Percentiles rank a stretch among this genome's conserved stretches.
Evolutionary conservation across 169 alveolate genomes (phyloP).

Genomic region (Plasmodium relictum): DNA sequence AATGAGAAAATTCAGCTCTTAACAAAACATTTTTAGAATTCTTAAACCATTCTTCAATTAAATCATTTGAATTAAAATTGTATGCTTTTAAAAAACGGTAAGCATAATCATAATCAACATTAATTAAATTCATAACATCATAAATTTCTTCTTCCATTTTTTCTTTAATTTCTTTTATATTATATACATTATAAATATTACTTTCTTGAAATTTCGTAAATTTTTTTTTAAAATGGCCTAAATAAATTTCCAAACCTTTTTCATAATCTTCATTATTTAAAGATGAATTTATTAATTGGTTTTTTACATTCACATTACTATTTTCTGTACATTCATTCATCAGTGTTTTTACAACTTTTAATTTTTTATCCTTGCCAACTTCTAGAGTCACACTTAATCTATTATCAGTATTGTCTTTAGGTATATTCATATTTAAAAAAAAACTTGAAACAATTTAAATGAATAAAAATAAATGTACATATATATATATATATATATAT

Average conservation of each 20-base stretch:
- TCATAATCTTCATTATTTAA: background rate
- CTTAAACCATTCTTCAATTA: slow-evolving; percentile 57
- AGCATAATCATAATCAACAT: slow-evolving; percentile 43
- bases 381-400: slow-evolving; percentile 26
- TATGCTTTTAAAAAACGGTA: slow-evolving; percentile 36
- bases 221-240: slow-evolving; percentile 29
- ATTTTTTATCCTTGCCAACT: slow-evolving; percentile 31
- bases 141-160: slow-evolving; percentile 27
- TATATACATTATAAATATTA: slow-evolving; percentile 32
- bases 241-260: slow-evolving; percentile 39
- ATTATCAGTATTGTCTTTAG: slow-evolving; percentile 10
- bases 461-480: background rate
- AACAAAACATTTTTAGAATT: slow-evolving; percentile 29
- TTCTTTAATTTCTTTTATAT: slow-evolving; percentile 14
- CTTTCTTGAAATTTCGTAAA: slow-evolving; percentile 19
- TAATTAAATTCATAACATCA: slow-evolving; percentile 21
- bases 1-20: slow-evolving; percentile 15
- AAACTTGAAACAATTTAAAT: background rate
- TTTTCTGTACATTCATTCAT: background rate
- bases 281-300: background rate
- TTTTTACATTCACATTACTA: background rate
- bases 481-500: background rate
- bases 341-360: slow-evolving; percentile 27
- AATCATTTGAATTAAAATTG: slow-evolving; percentile 36
- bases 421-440: slow-evolving; percentile 32